Base-by-base conservation (phyloP, 2,329 filamentous ascomycete genomes). In the Sarocladiaceae sp. region DNA sequence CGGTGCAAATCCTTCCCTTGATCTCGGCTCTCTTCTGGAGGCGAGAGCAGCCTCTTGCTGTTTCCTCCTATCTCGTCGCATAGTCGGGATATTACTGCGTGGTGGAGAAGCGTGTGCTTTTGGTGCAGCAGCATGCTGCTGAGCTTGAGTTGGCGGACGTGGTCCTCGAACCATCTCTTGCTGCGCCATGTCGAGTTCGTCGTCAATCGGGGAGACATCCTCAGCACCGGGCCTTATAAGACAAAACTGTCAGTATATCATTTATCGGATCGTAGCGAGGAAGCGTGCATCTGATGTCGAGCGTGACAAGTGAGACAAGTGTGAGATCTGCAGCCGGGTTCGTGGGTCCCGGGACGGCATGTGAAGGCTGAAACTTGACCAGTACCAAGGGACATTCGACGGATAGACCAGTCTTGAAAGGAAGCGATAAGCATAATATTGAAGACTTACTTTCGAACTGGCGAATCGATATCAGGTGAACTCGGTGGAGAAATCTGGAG, bases 141-240 rank as follows among this genome's bases (percentile, higher is more conserved):
- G 29, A 43, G 43, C 19, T 35, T 46, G 47, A n/a, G 46, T 35
- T 31, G 47, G 23, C 33, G 51, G 33, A 23, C 42, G 29, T 20
- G 20, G 19, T 9, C 50, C 51, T 39, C 48, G 44, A 32, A 53
- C 46, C 23, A 53, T 46, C 15, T 55, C 48, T 15, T 55, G 48
- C 47, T 64, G 65, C 51, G 60, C 60, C 54, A 62, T 44, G 32
- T 64, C 63, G 45, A 59, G 56, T 18, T 58, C 55, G 47, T 72
- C 72, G 43, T 77, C 72, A 29, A 78, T 70, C 21, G 76, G 75
- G 26, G 75, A 78, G 45, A 78, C 72, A 53, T 73, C 66, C 45
- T 54, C 53, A 41, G 47, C 46, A 39, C 49, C 49, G 35, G 46
- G 46, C 31, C 60, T 65, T 46, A 13, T 47, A 44, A 23, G 32